Base-by-base conservation (phyloP, 2,329 filamentous ascomycete genomes). In the Aspergillus sergii region DNA sequence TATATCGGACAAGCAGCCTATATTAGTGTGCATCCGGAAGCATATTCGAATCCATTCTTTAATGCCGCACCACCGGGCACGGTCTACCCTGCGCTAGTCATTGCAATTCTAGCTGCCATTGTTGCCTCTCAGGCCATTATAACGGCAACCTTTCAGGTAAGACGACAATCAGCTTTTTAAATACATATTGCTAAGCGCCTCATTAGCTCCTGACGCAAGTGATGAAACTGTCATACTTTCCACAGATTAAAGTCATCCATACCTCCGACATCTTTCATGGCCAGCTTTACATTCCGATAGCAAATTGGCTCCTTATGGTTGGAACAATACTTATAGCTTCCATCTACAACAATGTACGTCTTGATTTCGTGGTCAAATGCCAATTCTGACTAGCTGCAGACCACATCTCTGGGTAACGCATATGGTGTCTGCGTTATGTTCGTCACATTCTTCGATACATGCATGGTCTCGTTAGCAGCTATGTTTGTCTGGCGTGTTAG, bases 371-470 rank as follows among this genome's bases (percentile, higher is more conserved):
- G 3, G 19, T 10, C 4, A 10, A 10, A 41, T n/a, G 26, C 55
- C 55, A 57, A 19, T 53, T 30, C 26, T 66, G 62, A 59, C 45
- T 2, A 30, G 46, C 12, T 34, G 16, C 63, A 87, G 83, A 91
- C 89, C 0, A 90, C 88, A 0, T 83, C 83, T 60, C 83, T 93
- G 0, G 91, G 91, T 28, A 88, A 92, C 69, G 91, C 91, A 0
- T 93, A 93, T 69, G 90, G 91, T 45, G 88, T 92, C 9, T 94
- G 91, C 68, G 91, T 94, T 72, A 92, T 93, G 69, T 86, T 91
- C 56, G 91, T 93, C 50, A 92, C 91, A 0, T 92, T 93, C 73
- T 88, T 94, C 71, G 90, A 89, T 60, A 93, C 91, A 0, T 89
- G 85, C 74, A 88, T 94, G 84, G 88, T 92, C 1, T 85, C 89